These are phyloP conservation scores for Dactylellina drechsleri DNA, from an alignment of 2,329 filamentous ascomycete genomes.

Conservation along the genomic window DNA sequence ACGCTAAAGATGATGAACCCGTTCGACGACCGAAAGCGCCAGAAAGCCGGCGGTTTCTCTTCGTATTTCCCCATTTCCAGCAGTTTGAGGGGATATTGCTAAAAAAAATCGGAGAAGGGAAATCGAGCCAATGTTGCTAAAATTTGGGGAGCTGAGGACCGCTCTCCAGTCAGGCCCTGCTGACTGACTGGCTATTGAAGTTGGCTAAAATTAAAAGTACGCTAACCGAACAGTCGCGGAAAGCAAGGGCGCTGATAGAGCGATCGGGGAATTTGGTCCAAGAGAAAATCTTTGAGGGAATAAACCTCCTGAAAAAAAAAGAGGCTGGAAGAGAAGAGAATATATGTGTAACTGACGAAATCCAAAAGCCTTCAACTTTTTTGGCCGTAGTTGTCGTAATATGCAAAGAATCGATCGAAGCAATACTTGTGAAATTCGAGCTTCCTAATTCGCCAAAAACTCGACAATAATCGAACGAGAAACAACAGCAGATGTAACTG, in stretches of 20 bases:
- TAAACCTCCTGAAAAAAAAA: conserved; percentile 9
- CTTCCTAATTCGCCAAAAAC: conserved; percentile 6
- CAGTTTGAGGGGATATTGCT: not conserved
- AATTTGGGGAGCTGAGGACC: not conserved
- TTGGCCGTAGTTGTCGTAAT: conserved; percentile 6
- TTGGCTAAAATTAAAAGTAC: conserved; percentile 1
- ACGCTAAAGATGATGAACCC: conserved; percentile 53
- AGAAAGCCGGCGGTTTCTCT: conserved; percentile 46
- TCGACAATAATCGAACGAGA: not conserved
- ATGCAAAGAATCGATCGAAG: not conserved
- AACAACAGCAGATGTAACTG: not conserved
- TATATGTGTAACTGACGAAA: conserved; percentile 1
- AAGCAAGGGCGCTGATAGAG: conserved; percentile 1
- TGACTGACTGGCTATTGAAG: not conserved
- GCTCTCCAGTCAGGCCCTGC: not conserved
- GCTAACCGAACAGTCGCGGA: not conserved
- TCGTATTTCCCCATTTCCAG: conserved; percentile 37
- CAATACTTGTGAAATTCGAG: not conserved
- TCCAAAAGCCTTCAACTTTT: not conserved
- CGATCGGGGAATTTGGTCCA: not conserved
- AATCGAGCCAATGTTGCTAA: not conserved
- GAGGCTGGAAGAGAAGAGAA: conserved; percentile 9
- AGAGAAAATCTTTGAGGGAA: not conserved
- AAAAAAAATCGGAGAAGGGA: conserved; percentile 4
- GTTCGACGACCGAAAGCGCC: conserved; percentile 51